phyloP scores from a whole-genome alignment of 164 flowering plant species.

The Sedum album region DNA sequence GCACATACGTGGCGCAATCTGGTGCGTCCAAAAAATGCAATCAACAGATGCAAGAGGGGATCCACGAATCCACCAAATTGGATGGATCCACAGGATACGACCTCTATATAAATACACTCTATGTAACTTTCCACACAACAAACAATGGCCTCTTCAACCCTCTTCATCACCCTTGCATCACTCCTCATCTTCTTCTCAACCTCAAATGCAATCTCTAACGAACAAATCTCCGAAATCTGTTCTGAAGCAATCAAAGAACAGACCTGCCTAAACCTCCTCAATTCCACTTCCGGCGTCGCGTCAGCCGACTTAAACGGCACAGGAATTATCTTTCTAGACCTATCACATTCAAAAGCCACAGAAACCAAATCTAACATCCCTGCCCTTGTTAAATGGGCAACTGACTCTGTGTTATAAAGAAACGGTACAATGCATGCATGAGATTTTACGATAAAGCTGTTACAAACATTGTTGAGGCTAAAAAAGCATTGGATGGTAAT shows the following conservation, averaged over 20 bases:
- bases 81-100: too few species aligned
- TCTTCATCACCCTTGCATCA: background rate
- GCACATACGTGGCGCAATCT: too few species aligned
- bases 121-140: background rate
- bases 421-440: background rate
- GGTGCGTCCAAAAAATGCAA: too few species aligned
- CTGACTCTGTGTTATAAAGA: background rate
- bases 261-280: background rate
- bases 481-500: background rate
- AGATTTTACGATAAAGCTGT: too few species aligned
- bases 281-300: background rate
- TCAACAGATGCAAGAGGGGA: too few species aligned
- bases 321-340: background rate
- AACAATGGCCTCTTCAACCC: background rate
- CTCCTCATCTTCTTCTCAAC: background rate
- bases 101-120: too few species aligned
- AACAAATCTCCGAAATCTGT: background rate
- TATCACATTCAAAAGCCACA: background rate
- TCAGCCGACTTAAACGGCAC: background rate
- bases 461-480: too few species aligned
- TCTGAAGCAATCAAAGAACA: background rate
- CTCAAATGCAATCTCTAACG: background rate
- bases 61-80: too few species aligned
- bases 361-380: background rate
- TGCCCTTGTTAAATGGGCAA: background rate